These are phyloP conservation scores for Chlamydomonas incerta DNA, from an alignment of 139 green algal species.

Conservation along the genomic window DNA sequence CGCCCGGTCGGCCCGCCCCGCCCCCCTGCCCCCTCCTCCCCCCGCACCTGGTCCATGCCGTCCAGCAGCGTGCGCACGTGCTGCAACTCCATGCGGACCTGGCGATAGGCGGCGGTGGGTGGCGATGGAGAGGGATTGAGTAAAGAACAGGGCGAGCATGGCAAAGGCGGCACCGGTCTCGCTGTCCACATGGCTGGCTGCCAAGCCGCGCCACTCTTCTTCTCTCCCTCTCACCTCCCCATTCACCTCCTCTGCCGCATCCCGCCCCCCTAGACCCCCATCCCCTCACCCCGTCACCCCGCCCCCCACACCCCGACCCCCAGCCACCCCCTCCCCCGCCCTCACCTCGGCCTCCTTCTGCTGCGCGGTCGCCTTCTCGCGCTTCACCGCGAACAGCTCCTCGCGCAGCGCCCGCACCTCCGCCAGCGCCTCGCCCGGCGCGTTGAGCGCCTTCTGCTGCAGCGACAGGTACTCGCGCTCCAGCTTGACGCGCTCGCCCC, in stretches of 20 bases:
- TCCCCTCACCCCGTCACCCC: too few relatives aligned
- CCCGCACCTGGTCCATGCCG: conserved; percentile 46
- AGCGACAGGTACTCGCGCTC: conserved; percentile 70
- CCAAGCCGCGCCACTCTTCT: too few relatives aligned
- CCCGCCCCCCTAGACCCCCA: too few relatives aligned
- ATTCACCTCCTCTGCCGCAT: too few relatives aligned
- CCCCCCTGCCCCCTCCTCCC: too few relatives aligned
- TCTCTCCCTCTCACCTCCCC: too few relatives aligned
- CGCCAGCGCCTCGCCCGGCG: conserved; percentile 51
- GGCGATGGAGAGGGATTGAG: not conserved
- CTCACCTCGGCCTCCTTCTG: conserved; percentile 65
- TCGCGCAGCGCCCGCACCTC: conserved; percentile 64
- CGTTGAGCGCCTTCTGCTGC: conserved; percentile 61
- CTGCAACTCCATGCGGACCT: conserved; percentile 52
- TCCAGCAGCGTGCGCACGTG: conserved; percentile 57
- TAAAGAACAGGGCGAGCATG: too few relatives aligned
- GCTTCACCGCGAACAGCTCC: conserved; percentile 63
- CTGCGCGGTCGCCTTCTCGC: conserved; percentile 66
- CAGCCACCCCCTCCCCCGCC: not conserved
- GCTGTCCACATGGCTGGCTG: too few relatives aligned
- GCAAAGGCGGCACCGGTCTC: too few relatives aligned
- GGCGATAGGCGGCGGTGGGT: not conserved
- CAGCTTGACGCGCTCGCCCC: conserved; percentile 75
- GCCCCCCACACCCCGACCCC: not conserved
- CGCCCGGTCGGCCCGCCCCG: too few relatives aligned